phyloP scores from a whole-genome alignment of 371 early-diverging fungal genomes.

The Lichtheimia ornata region DNA sequence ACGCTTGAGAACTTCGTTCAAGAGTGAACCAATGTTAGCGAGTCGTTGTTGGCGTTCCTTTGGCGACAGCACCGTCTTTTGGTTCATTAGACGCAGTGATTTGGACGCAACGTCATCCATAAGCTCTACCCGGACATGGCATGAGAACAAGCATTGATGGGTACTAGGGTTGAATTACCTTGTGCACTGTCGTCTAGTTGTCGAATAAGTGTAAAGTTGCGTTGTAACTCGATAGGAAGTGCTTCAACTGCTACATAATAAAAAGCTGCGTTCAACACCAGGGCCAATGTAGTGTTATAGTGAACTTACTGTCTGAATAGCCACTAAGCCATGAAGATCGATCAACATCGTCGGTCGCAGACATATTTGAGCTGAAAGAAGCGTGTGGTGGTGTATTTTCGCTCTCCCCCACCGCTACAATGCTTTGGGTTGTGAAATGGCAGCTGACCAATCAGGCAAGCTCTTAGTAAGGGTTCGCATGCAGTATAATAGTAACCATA shows the following conservation, averaged over 20 bases:
- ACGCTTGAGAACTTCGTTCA: constrained; percentile 76
- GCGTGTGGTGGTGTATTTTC: background rate
- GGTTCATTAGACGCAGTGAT: constrained; percentile 40
- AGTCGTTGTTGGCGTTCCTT: constrained; percentile 63
- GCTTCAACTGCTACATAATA: constrained; percentile 74
- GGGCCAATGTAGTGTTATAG: background rate
- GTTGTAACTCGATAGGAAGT: constrained; percentile 84
- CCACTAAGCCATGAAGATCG: constrained; percentile 67
- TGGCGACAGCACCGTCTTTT: constrained; percentile 29
- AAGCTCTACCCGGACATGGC: constrained; percentile 36
- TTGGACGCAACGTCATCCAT: constrained; percentile 61
- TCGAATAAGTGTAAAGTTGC: constrained; percentile 88
- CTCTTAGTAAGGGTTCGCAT: too few species aligned
- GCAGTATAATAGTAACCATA: too few species aligned
- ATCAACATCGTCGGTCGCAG: constrained; percentile 13
- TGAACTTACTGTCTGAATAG: constrained; percentile 76
- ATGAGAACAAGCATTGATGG: background rate
- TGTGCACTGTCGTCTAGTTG: constrained; percentile 87
- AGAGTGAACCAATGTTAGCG: constrained; percentile 56
- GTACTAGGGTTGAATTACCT: constrained; percentile 31
- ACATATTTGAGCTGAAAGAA: background rate
- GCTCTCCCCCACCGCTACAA: background rate
- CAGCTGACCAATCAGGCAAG: too few species aligned
- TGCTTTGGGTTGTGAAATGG: too few species aligned
- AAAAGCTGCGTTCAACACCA: background rate